These are phyloP conservation scores for Cercospora zeina DNA, from an alignment of 2,329 filamentous ascomycete genomes.

Conservation along the genomic window DNA sequence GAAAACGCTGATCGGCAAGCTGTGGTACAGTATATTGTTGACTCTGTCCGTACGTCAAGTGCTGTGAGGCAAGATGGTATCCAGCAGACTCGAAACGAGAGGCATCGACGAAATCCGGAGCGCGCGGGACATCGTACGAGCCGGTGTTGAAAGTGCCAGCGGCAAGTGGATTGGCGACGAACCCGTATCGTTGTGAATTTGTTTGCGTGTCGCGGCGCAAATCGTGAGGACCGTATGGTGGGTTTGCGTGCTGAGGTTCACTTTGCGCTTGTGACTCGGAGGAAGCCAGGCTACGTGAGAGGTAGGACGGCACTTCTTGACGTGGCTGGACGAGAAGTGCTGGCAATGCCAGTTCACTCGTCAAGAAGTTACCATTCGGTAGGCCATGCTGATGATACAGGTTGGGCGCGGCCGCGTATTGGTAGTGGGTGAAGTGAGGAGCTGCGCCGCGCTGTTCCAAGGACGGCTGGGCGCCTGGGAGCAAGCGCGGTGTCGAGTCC, in stretches of 20 bases:
- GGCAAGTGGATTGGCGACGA: background rate
- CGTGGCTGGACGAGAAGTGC: background rate
- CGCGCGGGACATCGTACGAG: background rate
- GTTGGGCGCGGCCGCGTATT: background rate
- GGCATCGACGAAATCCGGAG: background rate
- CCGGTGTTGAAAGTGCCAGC: background rate
- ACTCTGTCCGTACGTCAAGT: background rate
- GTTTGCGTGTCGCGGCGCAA: background rate
- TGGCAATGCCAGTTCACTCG: background rate
- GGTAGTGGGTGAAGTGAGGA: background rate
- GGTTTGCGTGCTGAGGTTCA: background rate
- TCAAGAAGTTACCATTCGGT: background rate
- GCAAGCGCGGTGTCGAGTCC: conserved; percentile 1
- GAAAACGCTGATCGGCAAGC: background rate
- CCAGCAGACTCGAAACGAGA: background rate
- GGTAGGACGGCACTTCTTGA: background rate
- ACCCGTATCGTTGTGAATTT: background rate
- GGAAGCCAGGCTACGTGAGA: background rate
- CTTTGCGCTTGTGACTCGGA: background rate
- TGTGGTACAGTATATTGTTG: background rate
- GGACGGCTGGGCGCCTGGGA: background rate
- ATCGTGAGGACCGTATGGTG: background rate
- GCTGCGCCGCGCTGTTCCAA: background rate
- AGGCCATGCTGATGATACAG: background rate
- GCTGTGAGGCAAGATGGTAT: background rate